Evolutionary conservation across 2,329 filamentous ascomycete species (phyloP), one percentile per base, ranked within the genome.

Genomic region (Botrytis porri): DNA sequence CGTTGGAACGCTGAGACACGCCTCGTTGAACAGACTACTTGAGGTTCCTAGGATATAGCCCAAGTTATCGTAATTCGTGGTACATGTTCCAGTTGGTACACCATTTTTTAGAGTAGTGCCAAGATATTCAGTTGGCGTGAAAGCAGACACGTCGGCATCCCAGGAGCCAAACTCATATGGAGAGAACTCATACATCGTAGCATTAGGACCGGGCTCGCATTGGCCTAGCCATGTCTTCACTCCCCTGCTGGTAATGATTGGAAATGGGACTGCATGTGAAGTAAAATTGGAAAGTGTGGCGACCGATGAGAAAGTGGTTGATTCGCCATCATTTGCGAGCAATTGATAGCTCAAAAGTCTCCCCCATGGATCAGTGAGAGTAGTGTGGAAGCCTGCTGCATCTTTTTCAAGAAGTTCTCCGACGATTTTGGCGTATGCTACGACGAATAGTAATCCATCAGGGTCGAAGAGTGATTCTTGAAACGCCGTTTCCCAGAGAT

Each of bases 151-250:
- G 16, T 86, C 88, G 0, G 83, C 82, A 79, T 92, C 90, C 82
- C 86, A 92, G 29, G 85, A 86, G 74, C 90, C 90, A 75, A 91
- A 88, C 80, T 92, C 90, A 81, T 85, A 92, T 1, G 90, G 89
- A 74, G 84, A 86, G 80, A 92, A 88, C 77, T 92, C 90, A 77
- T 87, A 92, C 37, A 89, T 85, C 65, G 89, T 89, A 22, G 87
- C 86, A 80, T 90, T 90, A 32, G 74, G 72, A 4, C 74, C 76
- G 8, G 77, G 82, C 2, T 69, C 39, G 76, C 84, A 86, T 73
- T 83, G 78, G 37, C 81, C 82, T 9, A 79, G 74, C 63, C 75
- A 79, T 48, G 78, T 81, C 65, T 82, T 81, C 39, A 82, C 79
- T 29, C 82, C 82, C 14, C 83, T 76, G 7, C 83, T 78, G 1